Evolutionary conservation across 805 yeast genomes (phyloP).

Genomic region (Wickerhamiella alocasiicola): DNA sequence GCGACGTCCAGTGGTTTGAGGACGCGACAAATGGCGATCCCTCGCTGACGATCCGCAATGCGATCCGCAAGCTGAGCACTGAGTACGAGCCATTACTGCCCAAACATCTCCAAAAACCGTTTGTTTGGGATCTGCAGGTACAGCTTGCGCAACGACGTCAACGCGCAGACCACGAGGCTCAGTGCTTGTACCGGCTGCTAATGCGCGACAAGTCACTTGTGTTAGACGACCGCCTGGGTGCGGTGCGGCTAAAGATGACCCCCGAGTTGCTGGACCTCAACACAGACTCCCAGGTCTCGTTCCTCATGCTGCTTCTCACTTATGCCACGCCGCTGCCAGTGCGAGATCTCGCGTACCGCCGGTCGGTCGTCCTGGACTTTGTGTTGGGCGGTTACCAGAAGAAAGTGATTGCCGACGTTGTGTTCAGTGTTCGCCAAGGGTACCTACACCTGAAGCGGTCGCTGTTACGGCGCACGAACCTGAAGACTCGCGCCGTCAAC

Average conservation of each 20-base stretch:
- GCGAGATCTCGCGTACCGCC: slow-evolving; percentile 11
- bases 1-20: slow-evolving; percentile 49
- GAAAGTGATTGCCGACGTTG: neutral
- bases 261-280: neutral
- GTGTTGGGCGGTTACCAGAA: neutral
- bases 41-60: slow-evolving; percentile 45
- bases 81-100: slow-evolving; percentile 23
- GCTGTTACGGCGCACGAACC: neutral
- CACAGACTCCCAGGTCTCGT: slow-evolving; percentile 2
- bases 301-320: slow-evolving; percentile 14
- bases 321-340: slow-evolving; percentile 15
- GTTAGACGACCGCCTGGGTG: slow-evolving; percentile 1
- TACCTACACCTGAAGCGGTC: slow-evolving; percentile 4
- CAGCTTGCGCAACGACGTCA: slow-evolving; percentile 10
- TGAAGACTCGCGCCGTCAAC: slow-evolving; percentile 12
- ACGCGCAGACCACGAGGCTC: neutral
- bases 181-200: neutral
- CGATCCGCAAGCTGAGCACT: slow-evolving; percentile 34
- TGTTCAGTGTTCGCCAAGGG: neutral
- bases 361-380: slow-evolving; percentile 9
- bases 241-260: neutral
- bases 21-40: slow-evolving; percentile 51
- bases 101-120: neutral
- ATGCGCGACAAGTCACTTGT: neutral
- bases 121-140: neutral